phyloP scores from a whole-genome alignment of 1,139 yeast species.

The Pichia sp. region DNA sequence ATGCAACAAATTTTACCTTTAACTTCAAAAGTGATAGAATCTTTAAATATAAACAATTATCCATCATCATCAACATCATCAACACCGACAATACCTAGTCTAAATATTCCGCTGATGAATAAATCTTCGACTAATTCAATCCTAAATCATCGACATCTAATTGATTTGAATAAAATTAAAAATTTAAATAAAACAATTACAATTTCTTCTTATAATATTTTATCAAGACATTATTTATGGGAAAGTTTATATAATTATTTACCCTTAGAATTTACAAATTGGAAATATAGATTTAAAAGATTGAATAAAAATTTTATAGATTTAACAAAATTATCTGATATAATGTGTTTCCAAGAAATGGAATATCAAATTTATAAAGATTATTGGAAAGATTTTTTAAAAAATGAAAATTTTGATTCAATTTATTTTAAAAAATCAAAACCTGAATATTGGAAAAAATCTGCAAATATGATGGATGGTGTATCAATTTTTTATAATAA shows the following conservation, averaged over 20 bases:
- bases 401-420: slow-evolving; percentile 33
- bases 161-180: slow-evolving; percentile 6
- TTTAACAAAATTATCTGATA: slow-evolving; percentile 38
- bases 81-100: too few relatives aligned
- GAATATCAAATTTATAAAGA: slow-evolving; percentile 41
- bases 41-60: too few relatives aligned
- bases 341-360: slow-evolving; percentile 59
- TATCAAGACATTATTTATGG: slow-evolving; percentile 55
- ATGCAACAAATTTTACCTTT: too few relatives aligned
- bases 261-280: slow-evolving; percentile 38
- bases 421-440: slow-evolving; percentile 42
- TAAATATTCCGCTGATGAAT: too few relatives aligned
- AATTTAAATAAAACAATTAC: slow-evolving; percentile 24
- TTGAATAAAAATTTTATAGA: slow-evolving; percentile 36
- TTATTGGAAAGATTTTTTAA: slow-evolving; percentile 35
- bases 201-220: slow-evolving; percentile 45
- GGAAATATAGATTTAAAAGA: slow-evolving; percentile 44
- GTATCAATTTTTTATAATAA: slow-evolving; percentile 47
- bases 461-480: slow-evolving; percentile 47
- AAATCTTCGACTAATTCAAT: slow-evolving; percentile 1
- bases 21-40: too few relatives aligned
- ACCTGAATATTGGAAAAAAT: slow-evolving; percentile 46
- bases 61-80: too few relatives aligned
- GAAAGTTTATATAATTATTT: slow-evolving; percentile 47
- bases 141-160: slow-evolving; percentile 13